Evolutionary conservation across 169 alveolate species (phyloP).

Genomic region (Eimeria maxima): DNA sequence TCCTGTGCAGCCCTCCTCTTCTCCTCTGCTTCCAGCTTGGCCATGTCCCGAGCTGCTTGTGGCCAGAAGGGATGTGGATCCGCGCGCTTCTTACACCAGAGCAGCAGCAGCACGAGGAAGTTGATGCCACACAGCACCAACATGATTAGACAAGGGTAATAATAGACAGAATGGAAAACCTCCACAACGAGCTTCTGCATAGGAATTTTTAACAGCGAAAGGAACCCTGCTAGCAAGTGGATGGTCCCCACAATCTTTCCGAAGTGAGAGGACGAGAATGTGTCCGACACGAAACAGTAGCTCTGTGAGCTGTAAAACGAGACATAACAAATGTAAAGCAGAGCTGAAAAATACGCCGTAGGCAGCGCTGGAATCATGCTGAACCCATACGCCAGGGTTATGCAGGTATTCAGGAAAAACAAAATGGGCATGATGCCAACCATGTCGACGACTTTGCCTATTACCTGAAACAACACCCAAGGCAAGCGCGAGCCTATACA

Average conservation of each 20-base stretch:
- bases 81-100: slow-evolving; percentile 51
- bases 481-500: too few species aligned
- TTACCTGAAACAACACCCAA: slow-evolving; percentile 49
- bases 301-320: slow-evolving; percentile 81
- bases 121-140: slow-evolving; percentile 77
- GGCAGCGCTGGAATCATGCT: slow-evolving; percentile 61
- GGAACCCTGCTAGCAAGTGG: slow-evolving; percentile 78
- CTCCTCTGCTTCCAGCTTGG: slow-evolving; percentile 67
- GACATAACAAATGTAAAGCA: slow-evolving; percentile 68
- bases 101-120: slow-evolving; percentile 60
- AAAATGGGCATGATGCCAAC: slow-evolving; percentile 78
- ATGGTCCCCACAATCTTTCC: slow-evolving; percentile 82
- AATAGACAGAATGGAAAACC: slow-evolving; percentile 78
- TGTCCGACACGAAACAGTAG: slow-evolving; percentile 80
- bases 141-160: slow-evolving; percentile 78
- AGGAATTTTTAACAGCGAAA: slow-evolving; percentile 78
- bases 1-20: slow-evolving; percentile 30
- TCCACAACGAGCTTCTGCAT: slow-evolving; percentile 80
- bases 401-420: slow-evolving; percentile 73
- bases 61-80: slow-evolving; percentile 84
- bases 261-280: slow-evolving; percentile 79
- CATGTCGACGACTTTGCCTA: slow-evolving; percentile 82
- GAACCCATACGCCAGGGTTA: slow-evolving; percentile 69
- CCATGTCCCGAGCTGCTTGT: slow-evolving; percentile 78
- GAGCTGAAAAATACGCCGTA: slow-evolving; percentile 71